phyloP scores from a whole-genome alignment of 2,329 filamentous ascomycete species.

The Cryphonectria japonica region DNA sequence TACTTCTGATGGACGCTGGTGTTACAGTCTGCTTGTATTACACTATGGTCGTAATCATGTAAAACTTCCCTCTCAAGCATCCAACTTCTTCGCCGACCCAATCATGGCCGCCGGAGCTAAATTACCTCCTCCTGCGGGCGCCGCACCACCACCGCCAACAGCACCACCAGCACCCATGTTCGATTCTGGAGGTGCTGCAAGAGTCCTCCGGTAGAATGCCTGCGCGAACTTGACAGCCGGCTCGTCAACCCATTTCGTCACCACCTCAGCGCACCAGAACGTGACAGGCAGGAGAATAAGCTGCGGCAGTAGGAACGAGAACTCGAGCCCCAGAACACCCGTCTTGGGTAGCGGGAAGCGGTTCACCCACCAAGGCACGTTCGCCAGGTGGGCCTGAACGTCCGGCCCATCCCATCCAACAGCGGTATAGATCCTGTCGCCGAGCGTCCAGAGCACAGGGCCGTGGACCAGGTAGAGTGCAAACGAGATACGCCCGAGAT shows the following conservation, averaged over 20 bases:
- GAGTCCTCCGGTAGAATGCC: conserved; percentile 58
- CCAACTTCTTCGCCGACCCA: conserved; percentile 16
- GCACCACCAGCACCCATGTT: neutral
- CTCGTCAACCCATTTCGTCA: conserved; percentile 60
- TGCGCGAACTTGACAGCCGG: conserved; percentile 61
- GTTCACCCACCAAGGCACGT: conserved; percentile 61
- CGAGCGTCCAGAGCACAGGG: conserved; percentile 61
- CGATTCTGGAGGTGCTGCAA: conserved; percentile 32
- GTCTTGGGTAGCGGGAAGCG: conserved; percentile 55
- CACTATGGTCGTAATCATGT: neutral
- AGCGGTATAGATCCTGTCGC: conserved; percentile 66
- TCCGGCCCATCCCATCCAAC: conserved; percentile 57
- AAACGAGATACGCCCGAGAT: conserved; percentile 65
- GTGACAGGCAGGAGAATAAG: conserved; percentile 63
- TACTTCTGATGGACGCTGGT: no score
- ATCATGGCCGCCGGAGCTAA: neutral
- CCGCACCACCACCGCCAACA: neutral
- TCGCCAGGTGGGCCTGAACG: conserved; percentile 50
- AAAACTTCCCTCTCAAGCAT: neutral
- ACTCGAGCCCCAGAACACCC: conserved; percentile 64
- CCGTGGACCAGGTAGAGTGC: conserved; percentile 68
- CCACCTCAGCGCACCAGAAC: conserved; percentile 60
- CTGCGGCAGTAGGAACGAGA: conserved; percentile 63
- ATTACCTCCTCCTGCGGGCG: neutral
- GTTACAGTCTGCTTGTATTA: no score